phyloP scores from a whole-genome alignment of 1,139 yeast genomes.

The Sugiyamaella grinbergsii region DNA sequence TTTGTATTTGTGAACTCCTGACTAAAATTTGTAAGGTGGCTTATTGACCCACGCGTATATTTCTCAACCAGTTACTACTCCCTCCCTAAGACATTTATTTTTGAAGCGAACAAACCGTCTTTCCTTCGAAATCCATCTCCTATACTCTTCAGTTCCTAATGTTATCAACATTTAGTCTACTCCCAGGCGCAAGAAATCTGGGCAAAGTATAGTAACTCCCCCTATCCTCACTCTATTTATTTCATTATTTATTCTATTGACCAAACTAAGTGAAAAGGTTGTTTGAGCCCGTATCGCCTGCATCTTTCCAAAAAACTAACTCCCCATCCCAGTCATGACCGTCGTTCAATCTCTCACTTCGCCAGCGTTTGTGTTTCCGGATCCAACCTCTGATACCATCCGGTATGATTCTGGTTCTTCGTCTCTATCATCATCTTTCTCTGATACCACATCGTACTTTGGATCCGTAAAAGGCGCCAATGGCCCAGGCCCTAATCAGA shows the following conservation, averaged over 20 bases:
- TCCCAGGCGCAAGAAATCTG: slow-evolving; percentile 5
- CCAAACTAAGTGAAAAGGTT: no score
- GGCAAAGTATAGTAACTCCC: not conserved
- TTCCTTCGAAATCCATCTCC: not conserved
- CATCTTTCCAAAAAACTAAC: not conserved
- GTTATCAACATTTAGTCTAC: slow-evolving; percentile 11
- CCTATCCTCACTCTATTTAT: not conserved
- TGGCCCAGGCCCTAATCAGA: no score
- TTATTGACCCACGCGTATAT: no score
- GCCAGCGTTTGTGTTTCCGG: slow-evolving; percentile 19
- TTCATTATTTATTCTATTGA: slow-evolving; percentile 5
- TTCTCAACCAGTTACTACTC: no score
- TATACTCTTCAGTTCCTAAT: slow-evolving; percentile 2
- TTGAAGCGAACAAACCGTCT: slow-evolving; percentile 2
- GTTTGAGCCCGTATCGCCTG: not conserved
- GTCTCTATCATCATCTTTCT: slow-evolving; percentile 11
- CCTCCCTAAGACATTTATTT: no score
- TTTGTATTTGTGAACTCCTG: no score
- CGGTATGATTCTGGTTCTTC: slow-evolving; percentile 16
- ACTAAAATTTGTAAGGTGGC: no score
- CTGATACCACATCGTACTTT: slow-evolving; percentile 10
- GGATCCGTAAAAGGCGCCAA: slow-evolving; percentile 12
- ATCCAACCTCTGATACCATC: slow-evolving; percentile 13
- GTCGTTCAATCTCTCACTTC: slow-evolving; percentile 16
- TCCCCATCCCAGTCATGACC: slow-evolving; percentile 7